Conservation (phyloP, 2,329 filamentous ascomycete genomes). For the Aspergillus pseudoterreus region DNA sequence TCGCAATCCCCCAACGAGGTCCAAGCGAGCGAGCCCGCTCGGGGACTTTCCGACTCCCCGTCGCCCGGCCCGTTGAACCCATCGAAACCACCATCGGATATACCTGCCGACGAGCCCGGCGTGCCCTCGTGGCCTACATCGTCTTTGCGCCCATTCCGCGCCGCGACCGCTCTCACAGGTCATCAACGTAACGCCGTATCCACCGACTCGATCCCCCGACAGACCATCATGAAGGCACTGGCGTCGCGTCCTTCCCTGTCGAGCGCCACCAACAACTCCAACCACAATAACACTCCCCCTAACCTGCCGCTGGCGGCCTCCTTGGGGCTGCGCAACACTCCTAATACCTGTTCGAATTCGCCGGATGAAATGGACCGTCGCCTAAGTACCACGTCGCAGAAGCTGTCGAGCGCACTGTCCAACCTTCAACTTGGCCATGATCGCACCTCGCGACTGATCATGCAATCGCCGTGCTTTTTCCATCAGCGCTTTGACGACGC, state of each 20-base stretch:
- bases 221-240: conserved; percentile 79
- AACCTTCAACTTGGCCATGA: conserved; percentile 48
- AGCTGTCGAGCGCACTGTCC: conserved; percentile 58
- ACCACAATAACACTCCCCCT: conserved; percentile 49
- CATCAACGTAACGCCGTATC: conserved; percentile 53
- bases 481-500: conserved; percentile 95
- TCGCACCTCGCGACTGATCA: conserved; percentile 53
- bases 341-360: conserved; percentile 14
- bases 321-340: conserved; percentile 55
- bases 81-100: conserved; percentile 14
- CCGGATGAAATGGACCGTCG: conserved; percentile 31
- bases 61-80: conserved; percentile 1
- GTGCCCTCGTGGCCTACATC: conserved; percentile 25
- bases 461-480: conserved; percentile 95
- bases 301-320: conserved; percentile 62
- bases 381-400: conserved; percentile 52
- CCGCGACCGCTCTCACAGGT: conserved; percentile 30
- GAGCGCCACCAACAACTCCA: not conserved
- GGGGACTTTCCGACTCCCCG: conserved; percentile 17
- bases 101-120: conserved; percentile 22
- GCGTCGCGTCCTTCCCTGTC: conserved; percentile 52
- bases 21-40: conserved; percentile 18
- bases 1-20: conserved; percentile 36
- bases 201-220: conserved; percentile 66
- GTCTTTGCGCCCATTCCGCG: conserved; percentile 32